Evolutionary conservation across 2,329 filamentous ascomycete species (phyloP).

Genomic region (Didymella exigua): DNA sequence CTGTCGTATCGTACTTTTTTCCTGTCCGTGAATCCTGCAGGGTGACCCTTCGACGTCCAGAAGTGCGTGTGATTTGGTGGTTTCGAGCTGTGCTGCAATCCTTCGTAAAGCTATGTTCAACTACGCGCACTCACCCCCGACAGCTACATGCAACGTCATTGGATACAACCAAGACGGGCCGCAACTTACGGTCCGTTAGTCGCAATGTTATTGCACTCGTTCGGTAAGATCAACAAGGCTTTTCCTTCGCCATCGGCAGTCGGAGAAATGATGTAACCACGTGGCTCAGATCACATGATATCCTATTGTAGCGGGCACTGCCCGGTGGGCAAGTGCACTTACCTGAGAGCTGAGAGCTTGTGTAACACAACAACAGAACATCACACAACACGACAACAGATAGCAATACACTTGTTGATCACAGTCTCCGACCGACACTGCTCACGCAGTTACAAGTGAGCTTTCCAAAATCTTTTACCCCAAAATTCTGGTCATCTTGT

Average conservation of each 20-base stretch:
- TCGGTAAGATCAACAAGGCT: neutral
- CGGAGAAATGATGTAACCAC: neutral
- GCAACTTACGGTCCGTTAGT: neutral
- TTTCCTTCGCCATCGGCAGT: neutral
- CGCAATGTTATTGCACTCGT: neutral
- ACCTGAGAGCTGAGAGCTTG: no score
- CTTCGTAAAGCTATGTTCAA: neutral
- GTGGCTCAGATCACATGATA: no score
- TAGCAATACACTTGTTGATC: no score
- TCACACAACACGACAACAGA: no score
- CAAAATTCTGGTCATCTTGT: neutral
- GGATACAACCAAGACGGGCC: neutral
- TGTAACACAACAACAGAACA: no score
- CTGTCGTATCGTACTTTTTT: neutral
- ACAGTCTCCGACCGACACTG: no score
- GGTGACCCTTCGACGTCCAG: neutral
- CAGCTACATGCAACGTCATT: neutral
- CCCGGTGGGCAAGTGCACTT: no score
- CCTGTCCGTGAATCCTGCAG: neutral
- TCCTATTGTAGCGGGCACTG: no score
- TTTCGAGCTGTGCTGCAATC: neutral
- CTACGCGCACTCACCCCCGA: neutral
- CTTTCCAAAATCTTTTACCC: no score
- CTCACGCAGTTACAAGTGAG: no score
- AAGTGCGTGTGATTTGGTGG: neutral